Conservation (phyloP, 2,329 filamentous ascomycete genomes). For the Alternaria sp. region DNA sequence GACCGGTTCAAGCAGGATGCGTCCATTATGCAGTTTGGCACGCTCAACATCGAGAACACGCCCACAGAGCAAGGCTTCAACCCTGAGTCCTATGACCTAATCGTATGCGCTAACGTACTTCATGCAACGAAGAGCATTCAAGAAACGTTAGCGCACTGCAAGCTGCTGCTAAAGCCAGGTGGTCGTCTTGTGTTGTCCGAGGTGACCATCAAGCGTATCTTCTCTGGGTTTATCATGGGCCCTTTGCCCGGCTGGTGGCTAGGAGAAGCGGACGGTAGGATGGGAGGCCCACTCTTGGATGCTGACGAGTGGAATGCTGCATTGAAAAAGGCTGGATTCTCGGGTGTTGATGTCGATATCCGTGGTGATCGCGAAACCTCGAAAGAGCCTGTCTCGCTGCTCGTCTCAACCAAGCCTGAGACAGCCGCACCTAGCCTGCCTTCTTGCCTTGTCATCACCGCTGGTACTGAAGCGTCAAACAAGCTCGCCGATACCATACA, state of each 20-base stretch:
- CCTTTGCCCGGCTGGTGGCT: not conserved
- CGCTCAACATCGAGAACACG: conserved; percentile 13
- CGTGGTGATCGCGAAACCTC: conserved; percentile 12
- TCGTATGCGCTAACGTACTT: conserved; percentile 13
- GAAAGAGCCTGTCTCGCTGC: conserved; percentile 13
- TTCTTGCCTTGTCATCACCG: conserved; percentile 4
- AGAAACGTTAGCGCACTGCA: conserved; percentile 11
- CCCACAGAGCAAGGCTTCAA: conserved; percentile 11
- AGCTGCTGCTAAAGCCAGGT: conserved; percentile 8
- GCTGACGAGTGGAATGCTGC: conserved; percentile 10
- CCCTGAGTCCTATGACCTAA: conserved; percentile 10
- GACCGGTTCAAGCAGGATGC: conserved; percentile 10
- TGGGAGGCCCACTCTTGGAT: conserved; percentile 8
- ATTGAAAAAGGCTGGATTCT: conserved; percentile 13
- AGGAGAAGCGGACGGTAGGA: conserved; percentile 2
- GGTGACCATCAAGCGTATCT: conserved; percentile 16
- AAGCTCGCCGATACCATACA: conserved; percentile 1
- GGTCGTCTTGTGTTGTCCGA: conserved; percentile 12
- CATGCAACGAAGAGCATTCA: conserved; percentile 15
- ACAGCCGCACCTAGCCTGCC: not conserved
- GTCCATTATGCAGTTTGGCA: conserved; percentile 11
- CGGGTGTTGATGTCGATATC: conserved; percentile 15
- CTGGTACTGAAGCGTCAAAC: conserved; percentile 2
- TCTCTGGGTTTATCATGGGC: conserved; percentile 15
- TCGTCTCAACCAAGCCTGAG: conserved; percentile 14